These are phyloP conservation scores for Phlebiopsis flavidoalba DNA, from an alignment of 768 basidiomycete genomes.

Conservation along the genomic window DNA sequence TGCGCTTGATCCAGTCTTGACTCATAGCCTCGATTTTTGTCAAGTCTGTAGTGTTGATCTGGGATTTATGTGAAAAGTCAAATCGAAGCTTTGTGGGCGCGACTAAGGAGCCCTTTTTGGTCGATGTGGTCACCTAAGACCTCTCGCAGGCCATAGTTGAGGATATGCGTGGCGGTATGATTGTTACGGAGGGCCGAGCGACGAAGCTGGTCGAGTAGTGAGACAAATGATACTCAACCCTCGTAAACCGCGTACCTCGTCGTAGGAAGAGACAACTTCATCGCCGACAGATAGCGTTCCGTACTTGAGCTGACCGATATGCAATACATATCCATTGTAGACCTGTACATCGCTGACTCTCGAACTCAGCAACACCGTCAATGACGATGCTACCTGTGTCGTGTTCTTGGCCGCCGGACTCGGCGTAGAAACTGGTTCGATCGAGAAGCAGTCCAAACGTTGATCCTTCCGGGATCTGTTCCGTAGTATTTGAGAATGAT, in stretches of 20 bases:
- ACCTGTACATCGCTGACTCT: conserved; percentile 91
- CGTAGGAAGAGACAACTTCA: conserved; percentile 84
- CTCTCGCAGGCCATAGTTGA: conserved; percentile 91
- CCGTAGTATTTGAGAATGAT: conserved; percentile 65
- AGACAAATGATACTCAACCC: not conserved
- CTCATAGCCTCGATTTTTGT: conserved; percentile 78
- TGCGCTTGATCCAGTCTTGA: conserved; percentile 84
- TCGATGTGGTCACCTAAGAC: conserved; percentile 96
- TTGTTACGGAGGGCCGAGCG: conserved; percentile 96
- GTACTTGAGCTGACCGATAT: conserved; percentile 88
- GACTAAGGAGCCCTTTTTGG: conserved; percentile 94
- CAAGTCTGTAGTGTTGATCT: conserved; percentile 73
- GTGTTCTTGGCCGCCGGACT: conserved; percentile 95
- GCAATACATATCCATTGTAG: conserved; percentile 93
- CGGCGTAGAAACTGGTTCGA: conserved; percentile 94
- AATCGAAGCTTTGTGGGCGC: conserved; percentile 95
- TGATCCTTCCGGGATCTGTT: conserved; percentile 54
- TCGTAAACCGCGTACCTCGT: conserved; percentile 58
- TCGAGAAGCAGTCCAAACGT: conserved; percentile 87
- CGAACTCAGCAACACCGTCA: conserved; percentile 87
- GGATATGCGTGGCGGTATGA: conserved; percentile 97
- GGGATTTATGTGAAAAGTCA: conserved; percentile 96
- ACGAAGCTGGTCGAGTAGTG: conserved; percentile 51
- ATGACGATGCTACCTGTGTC: conserved; percentile 95
- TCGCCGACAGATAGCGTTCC: conserved; percentile 76